These are phyloP conservation scores for Fusarium devonianum DNA, from an alignment of 2,329 filamentous ascomycete species.

Conservation along the genomic window DNA sequence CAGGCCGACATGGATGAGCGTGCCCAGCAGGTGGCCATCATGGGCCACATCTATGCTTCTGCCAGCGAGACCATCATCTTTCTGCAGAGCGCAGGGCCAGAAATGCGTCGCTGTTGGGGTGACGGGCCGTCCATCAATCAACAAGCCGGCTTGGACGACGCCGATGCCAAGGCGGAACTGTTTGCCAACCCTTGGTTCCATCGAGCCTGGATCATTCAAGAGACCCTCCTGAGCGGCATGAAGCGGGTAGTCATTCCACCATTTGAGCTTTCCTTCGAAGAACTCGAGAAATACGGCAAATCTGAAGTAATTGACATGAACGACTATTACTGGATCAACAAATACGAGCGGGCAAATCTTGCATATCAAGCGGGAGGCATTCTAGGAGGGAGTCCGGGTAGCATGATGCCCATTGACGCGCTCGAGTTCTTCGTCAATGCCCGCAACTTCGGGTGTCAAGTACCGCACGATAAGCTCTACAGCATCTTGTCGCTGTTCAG, in stretches of 20 bases:
- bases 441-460: background rate
- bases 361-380: background rate
- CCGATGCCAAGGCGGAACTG: background rate
- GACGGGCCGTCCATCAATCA: background rate
- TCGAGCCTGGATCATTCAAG: background rate
- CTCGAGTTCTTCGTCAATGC: background rate
- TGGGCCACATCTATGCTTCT: background rate
- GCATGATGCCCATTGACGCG: background rate
- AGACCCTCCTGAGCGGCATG: background rate
- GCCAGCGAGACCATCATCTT: background rate
- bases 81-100: background rate
- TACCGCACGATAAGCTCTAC: background rate
- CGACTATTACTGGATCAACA: background rate
- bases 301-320: background rate
- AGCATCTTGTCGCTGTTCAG: background rate
- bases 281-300: background rate
- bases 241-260: background rate
- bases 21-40: background rate
- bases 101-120: background rate
- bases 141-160: background rate
- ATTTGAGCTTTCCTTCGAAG: background rate
- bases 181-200: background rate
- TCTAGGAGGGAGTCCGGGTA: background rate
- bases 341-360: background rate
- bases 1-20: background rate